phyloP scores from a whole-genome alignment of 2,329 filamentous ascomycete species.

The Diaporthe amygdali region DNA sequence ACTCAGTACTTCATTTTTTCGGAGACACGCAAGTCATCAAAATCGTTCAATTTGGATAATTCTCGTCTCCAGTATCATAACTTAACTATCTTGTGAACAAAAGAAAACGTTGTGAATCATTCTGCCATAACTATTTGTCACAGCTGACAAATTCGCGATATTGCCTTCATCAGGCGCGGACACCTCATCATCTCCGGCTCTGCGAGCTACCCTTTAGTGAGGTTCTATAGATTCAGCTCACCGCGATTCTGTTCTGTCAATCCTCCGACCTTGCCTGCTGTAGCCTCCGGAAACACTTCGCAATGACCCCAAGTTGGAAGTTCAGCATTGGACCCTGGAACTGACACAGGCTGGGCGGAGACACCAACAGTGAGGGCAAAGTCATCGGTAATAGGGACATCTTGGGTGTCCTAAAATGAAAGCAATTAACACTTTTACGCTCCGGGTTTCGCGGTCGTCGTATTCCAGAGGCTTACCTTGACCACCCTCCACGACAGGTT shows the following conservation, averaged over 20 bases:
- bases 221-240: not conserved
- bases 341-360: not conserved
- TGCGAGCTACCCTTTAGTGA: not conserved
- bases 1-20: no score
- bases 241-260: not conserved
- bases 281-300: conserved; percentile 2
- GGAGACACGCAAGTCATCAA: no score
- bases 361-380: conserved; percentile 7
- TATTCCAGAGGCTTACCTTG: not conserved
- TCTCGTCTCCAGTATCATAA: no score
- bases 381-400: conserved; percentile 1
- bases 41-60: no score
- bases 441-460: not conserved
- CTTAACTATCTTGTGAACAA: not conserved
- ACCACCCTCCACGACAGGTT: not conserved
- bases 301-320: not conserved
- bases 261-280: not conserved
- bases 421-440: not conserved
- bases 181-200: no score
- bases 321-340: not conserved
- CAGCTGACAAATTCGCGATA: no score
- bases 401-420: not conserved
- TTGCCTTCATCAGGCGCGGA: not conserved
- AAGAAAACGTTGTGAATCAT: fast-evolving
- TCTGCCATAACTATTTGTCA: not conserved